A percentile compares a stretch with the other conserved stretches of the same genome.
Evolutionary conservation across 768 basidiomycete species (phyloP).

Genomic region (Fistulinella prunicolor): DNA sequence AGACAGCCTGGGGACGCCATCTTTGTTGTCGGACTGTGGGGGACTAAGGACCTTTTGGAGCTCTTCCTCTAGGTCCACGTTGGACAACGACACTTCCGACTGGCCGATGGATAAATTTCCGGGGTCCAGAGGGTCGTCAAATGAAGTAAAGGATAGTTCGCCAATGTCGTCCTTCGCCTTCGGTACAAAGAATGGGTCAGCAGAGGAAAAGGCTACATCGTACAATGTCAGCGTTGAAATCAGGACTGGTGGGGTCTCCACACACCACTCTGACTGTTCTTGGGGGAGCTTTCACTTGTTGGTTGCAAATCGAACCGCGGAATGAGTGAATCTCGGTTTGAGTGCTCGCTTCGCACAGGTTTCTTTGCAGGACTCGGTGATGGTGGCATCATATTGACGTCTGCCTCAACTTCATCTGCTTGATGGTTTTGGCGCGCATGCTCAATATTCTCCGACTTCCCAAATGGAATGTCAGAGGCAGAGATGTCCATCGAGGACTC

Average conservation of each 20-base stretch:
- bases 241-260: not conserved
- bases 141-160: conserved; percentile 29
- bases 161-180: conserved; percentile 25
- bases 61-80: conserved; percentile 32
- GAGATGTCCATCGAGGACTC: conserved; percentile 26
- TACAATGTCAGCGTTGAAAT: not conserved
- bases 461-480: conserved; percentile 27
- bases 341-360: conserved; percentile 12
- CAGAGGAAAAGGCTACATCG: conserved; percentile 10
- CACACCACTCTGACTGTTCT: conserved; percentile 16
- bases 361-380: conserved; percentile 46
- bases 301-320: conserved; percentile 33
- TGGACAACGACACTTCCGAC: conserved; percentile 36
- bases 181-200: conserved; percentile 22
- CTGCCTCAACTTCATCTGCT: conserved; percentile 35
- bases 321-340: conserved; percentile 31
- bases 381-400: conserved; percentile 45
- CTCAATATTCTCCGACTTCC: conserved; percentile 40
- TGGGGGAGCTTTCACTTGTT: conserved; percentile 21
- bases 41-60: conserved; percentile 22
- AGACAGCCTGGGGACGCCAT: conserved; percentile 22
- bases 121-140: conserved; percentile 29
- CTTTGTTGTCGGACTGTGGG: conserved; percentile 7
- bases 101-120: conserved; percentile 35
- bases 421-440: conserved; percentile 28